Conservation (phyloP, 179 eudicot genomes). For the Corrigiola litoralis region DNA sequence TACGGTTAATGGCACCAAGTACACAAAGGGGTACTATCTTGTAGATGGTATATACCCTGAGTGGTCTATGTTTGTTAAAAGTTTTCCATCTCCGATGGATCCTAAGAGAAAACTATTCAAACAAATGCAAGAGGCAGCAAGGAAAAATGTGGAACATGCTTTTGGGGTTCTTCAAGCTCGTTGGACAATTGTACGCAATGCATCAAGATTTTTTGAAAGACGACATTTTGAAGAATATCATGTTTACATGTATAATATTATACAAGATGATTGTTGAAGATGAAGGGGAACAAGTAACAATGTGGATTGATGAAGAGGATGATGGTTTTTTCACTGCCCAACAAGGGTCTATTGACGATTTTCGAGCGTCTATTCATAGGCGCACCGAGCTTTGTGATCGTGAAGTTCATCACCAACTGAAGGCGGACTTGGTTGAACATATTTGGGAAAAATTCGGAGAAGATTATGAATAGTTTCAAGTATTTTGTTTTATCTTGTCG, state of each 20-base stretch:
- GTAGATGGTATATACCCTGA: not conserved
- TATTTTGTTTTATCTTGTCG: too few relatives aligned
- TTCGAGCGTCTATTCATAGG: not conserved
- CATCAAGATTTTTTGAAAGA: not conserved
- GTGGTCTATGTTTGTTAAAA: not conserved
- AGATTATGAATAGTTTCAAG: too few relatives aligned
- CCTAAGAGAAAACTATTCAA: not conserved
- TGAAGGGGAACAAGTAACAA: not conserved
- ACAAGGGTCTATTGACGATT: not conserved
- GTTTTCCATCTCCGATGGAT: not conserved
- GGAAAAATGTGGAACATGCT: not conserved
- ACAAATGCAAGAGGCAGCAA: too few relatives aligned
- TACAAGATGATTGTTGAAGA: not conserved
- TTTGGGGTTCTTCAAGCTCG: slow-evolving; percentile 1
- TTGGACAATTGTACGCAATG: not conserved
- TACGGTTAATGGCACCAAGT: not conserved
- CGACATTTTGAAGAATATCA: not conserved
- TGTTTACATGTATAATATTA: not conserved
- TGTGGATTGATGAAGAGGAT: too few relatives aligned
- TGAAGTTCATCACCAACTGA: too few relatives aligned
- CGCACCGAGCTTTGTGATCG: not conserved
- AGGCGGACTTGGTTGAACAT: too few relatives aligned
- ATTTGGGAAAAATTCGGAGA: too few relatives aligned
- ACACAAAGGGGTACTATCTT: slow-evolving; percentile 3
- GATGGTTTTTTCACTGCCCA: not conserved